Evolutionary conservation across 305 asterid species (phyloP).

Genomic region (Solanum hybrid): DNA sequence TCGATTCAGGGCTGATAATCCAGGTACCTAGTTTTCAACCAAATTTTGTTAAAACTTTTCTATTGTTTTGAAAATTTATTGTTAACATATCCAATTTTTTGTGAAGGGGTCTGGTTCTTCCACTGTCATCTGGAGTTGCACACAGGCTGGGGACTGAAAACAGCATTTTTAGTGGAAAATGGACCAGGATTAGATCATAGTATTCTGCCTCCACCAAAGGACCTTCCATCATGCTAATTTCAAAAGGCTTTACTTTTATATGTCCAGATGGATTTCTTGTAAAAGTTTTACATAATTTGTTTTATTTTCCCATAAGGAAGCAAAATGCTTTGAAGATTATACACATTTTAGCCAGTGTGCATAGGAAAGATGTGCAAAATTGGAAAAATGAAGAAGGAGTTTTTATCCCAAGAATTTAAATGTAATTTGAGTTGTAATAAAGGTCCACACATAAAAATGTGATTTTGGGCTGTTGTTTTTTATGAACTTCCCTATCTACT

Average conservation of each 20-base stretch:
- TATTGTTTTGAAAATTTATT: not conserved
- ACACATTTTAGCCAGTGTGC: not conserved
- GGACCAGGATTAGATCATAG: slow-evolving; percentile 32
- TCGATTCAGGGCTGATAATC: slow-evolving; percentile 39
- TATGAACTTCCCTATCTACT: not conserved
- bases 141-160: slow-evolving; percentile 57
- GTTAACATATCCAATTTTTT: not conserved
- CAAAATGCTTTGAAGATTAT: not conserved
- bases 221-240: slow-evolving; percentile 44
- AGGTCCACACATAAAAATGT: not conserved
- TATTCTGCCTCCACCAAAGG: slow-evolving; percentile 51
- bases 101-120: slow-evolving; percentile 50
- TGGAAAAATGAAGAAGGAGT: not conserved
- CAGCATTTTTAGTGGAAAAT: slow-evolving; percentile 48
- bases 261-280: not conserved
- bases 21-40: slow-evolving; percentile 17
- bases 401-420: not conserved
- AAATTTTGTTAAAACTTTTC: not conserved
- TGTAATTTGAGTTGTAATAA: not conserved
- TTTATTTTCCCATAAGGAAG: not conserved
- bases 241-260: not conserved
- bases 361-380: not conserved
- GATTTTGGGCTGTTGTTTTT: not conserved
- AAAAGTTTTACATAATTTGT: not conserved
- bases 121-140: slow-evolving; percentile 64